Percentiles rank a stretch among this genome's conserved stretches.
Evolutionary conservation across 805 yeast genomes (phyloP).

Genomic region (Kluyveromyces lactis): DNA sequence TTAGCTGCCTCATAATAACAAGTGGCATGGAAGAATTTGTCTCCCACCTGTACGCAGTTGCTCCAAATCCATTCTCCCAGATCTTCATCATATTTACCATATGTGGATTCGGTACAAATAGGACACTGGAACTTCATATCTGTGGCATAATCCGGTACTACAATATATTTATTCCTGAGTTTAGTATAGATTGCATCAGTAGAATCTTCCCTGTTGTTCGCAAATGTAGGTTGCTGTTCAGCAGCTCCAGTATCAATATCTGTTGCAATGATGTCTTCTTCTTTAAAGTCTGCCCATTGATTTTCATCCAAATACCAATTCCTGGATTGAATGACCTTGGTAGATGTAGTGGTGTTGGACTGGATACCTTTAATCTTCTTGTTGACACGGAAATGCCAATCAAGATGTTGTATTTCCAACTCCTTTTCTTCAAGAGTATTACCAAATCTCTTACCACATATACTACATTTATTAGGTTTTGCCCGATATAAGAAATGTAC

Average conservation of each 20-base stretch:
- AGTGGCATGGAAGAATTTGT: constrained; percentile 52
- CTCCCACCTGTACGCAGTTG: constrained; percentile 47
- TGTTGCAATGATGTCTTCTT: constrained; percentile 48
- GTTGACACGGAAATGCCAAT: constrained; percentile 91
- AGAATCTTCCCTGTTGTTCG: constrained; percentile 4
- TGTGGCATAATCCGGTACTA: constrained; percentile 55
- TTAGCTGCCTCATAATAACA: constrained; percentile 55
- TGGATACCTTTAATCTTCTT: constrained; percentile 50
- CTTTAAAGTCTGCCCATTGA: constrained; percentile 69
- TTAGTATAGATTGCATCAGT: constrained; percentile 21
- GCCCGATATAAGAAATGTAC: constrained; percentile 25
- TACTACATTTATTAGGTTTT: constrained; percentile 74
- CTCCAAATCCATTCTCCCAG: constrained; percentile 79
- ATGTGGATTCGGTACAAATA: constrained; percentile 58
- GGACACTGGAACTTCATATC: constrained; percentile 56
- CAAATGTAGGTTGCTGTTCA: constrained; percentile 5
- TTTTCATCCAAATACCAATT: constrained; percentile 71
- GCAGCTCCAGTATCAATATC: constrained; percentile 8
- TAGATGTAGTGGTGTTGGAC: constrained; percentile 13
- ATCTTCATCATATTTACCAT: constrained; percentile 63
- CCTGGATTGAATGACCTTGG: constrained; percentile 53
- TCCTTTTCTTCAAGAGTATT: constrained; percentile 47
- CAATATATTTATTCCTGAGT: constrained; percentile 42
- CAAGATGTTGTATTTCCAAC: constrained; percentile 62
- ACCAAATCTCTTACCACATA: constrained; percentile 82